Conservation (phyloP, 2,329 filamentous ascomycete genomes). For the Fusarium caatingaense region DNA sequence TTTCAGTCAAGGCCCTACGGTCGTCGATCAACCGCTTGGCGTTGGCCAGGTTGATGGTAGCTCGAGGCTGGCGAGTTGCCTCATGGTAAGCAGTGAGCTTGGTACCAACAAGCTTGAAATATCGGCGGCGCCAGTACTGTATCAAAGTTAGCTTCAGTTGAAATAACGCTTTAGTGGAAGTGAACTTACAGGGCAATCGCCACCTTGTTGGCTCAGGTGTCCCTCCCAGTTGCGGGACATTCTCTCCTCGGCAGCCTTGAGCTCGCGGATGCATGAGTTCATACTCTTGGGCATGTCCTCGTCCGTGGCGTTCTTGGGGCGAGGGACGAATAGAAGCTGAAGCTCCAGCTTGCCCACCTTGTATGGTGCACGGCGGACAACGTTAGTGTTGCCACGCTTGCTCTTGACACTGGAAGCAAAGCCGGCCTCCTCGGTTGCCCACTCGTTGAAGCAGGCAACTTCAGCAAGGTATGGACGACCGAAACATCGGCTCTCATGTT, state of each 20-base stretch:
- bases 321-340: constrained; percentile 93
- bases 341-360: constrained; percentile 94
- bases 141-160: constrained; percentile 52
- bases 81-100: constrained; percentile 97
- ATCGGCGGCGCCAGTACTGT: constrained; percentile 96
- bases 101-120: constrained; percentile 91
- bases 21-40: constrained; percentile 95
- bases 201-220: constrained; percentile 93
- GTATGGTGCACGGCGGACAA: constrained; percentile 91
- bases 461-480: constrained; percentile 90
- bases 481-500: constrained; percentile 89
- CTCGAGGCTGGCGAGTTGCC: constrained; percentile 91
- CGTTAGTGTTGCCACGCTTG: constrained; percentile 79
- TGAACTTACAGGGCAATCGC: constrained; percentile 89
- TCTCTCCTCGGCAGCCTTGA: constrained; percentile 88
- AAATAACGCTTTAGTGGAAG: too few relatives aligned
- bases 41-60: constrained; percentile 95
- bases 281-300: constrained; percentile 99
- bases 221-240: constrained; percentile 86
- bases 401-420: constrained; percentile 91
- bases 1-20: constrained; percentile 82
- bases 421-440: constrained; percentile 87
- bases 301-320: constrained; percentile 85
- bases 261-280: constrained; percentile 93
- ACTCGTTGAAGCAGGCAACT: constrained; percentile 97